These are phyloP conservation scores for Endothia cerciana DNA, from an alignment of 2,329 filamentous ascomycete species.

Conservation along the genomic window DNA sequence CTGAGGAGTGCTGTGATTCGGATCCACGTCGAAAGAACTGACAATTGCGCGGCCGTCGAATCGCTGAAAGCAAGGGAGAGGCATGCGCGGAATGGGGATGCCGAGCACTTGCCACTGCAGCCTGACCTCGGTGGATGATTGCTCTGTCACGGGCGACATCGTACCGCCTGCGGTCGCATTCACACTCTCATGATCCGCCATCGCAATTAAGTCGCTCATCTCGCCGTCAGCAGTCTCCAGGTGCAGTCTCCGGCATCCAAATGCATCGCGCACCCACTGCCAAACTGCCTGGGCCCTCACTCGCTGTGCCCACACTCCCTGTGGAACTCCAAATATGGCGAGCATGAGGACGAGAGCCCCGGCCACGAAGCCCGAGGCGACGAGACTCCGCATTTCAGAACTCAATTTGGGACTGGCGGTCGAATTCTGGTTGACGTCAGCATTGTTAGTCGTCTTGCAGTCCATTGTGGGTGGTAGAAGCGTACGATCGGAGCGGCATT, in stretches of 20 bases:
- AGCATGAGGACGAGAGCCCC: neutral
- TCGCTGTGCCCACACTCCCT: neutral
- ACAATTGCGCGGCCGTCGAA: too few species aligned
- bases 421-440: neutral
- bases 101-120: neutral
- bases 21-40: too few species aligned
- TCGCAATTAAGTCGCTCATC: neutral
- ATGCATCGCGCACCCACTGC: neutral
- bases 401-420: neutral
- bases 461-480: neutral
- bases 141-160: neutral
- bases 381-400: neutral
- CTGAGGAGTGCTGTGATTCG: too few species aligned
- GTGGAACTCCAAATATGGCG: neutral
- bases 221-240: neutral
- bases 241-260: neutral
- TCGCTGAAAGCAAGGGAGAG: neutral
- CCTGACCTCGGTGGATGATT: neutral
- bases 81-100: neutral
- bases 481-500: slow-evolving; percentile 7
- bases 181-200: neutral
- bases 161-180: neutral
- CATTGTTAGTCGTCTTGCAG: neutral
- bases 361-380: neutral
- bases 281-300: neutral